Conservation (phyloP, 768 basidiomycete species). For the Lactarius akahatsu region DNA sequence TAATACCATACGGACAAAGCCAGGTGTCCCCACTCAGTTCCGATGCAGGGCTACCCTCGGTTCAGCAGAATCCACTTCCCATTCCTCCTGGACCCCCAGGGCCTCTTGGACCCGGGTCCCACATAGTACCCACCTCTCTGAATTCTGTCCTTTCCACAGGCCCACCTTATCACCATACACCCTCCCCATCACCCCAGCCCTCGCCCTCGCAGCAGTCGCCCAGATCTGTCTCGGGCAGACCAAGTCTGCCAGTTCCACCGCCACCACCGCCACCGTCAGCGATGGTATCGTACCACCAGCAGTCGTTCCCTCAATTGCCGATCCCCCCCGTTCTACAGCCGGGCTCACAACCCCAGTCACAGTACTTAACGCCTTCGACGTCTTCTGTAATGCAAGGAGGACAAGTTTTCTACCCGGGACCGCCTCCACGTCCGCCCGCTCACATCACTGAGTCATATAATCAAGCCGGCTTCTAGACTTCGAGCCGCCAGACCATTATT, state of each 20-base stretch:
- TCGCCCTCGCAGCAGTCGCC: constrained; percentile 23
- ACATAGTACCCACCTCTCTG: constrained; percentile 11
- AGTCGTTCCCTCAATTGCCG: constrained; percentile 32
- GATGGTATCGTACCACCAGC: constrained; percentile 35
- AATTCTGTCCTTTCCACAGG: constrained; percentile 6
- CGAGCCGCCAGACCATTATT: not conserved
- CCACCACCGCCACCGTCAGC: constrained; percentile 36
- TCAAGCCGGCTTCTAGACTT: constrained; percentile 29
- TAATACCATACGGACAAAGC: constrained; percentile 9
- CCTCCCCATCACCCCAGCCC: constrained; percentile 26
- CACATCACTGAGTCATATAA: constrained; percentile 22
- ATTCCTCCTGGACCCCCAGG: constrained; percentile 30
- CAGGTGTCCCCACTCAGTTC: constrained; percentile 4
- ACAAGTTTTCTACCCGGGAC: constrained; percentile 34
- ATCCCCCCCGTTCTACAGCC: constrained; percentile 11
- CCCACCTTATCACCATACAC: constrained; percentile 22
- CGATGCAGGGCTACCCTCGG: constrained; percentile 6
- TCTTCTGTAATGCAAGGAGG: constrained; percentile 30
- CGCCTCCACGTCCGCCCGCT: constrained; percentile 34
- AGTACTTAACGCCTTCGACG: constrained; percentile 31
- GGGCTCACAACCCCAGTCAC: constrained; percentile 26
- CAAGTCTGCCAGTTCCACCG: constrained; percentile 49
- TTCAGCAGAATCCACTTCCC: constrained; percentile 26
- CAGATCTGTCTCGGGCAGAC: constrained; percentile 40
- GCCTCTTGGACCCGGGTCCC: constrained; percentile 27